phyloP scores from a whole-genome alignment of 1,284 basidiomycete species.

The Rhodotorula glutinis region DNA sequence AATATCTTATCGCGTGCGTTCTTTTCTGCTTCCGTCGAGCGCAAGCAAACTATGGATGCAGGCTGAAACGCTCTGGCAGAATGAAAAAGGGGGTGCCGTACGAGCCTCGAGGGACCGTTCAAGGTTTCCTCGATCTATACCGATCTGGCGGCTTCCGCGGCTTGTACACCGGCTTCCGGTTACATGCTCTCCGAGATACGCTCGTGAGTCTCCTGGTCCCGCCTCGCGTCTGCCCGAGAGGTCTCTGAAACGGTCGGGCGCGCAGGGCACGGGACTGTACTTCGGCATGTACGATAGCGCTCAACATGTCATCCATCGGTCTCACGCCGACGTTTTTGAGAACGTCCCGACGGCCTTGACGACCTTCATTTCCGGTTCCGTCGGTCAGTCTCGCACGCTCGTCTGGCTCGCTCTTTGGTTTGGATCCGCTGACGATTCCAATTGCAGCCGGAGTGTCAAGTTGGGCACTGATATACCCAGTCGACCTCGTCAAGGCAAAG shows the following conservation, averaged over 20 bases:
- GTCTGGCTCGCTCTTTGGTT: constrained; percentile 56
- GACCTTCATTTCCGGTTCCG: constrained; percentile 78
- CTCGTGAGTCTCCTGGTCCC: constrained; percentile 7
- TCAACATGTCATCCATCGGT: constrained; percentile 62
- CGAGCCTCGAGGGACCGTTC: constrained; percentile 40
- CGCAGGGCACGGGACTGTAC: constrained; percentile 71
- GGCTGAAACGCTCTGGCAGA: constrained; percentile 5
- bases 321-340: constrained; percentile 64
- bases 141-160: constrained; percentile 62
- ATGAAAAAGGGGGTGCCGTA: constrained; percentile 41
- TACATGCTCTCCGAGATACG: constrained; percentile 54
- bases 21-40: too few relatives aligned
- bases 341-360: constrained; percentile 68
- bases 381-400: constrained; percentile 21
- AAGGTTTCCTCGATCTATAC: constrained; percentile 40
- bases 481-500: constrained; percentile 80
- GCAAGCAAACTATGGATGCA: too few relatives aligned
- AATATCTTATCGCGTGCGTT: constrained; percentile 75
- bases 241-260: background rate
- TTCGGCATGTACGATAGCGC: constrained; percentile 84
- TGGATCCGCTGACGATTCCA: constrained; percentile 58
- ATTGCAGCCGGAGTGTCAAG: constrained; percentile 55
- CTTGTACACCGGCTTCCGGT: constrained; percentile 74
- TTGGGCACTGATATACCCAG: constrained; percentile 33
- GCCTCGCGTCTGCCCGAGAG: constrained; percentile 47